Base-by-base conservation (phyloP, 1,284 basidiomycete species). In the Sanghuangporus sanghuang region DNA sequence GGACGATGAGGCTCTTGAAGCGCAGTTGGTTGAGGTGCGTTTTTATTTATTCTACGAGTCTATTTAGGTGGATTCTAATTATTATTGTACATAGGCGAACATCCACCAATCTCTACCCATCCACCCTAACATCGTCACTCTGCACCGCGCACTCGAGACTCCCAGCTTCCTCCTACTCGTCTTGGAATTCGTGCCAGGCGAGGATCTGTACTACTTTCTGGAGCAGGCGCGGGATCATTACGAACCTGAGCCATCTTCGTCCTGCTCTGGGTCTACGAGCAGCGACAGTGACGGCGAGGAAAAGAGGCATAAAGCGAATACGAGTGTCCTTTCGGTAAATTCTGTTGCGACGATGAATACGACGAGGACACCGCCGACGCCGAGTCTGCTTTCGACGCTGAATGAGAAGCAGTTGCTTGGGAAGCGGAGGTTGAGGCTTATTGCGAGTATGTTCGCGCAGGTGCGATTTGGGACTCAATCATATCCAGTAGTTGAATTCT, bases 181-280 rank as follows among this genome's bases (percentile, higher is more conserved):
- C 50, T 81, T 94, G 68, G 92, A 99, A 78, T 96, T 92, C 72
- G 97, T 98, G 69, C 96, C 95, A 7, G 97, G 96, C 61, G 93
- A 98, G 76, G 95, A 97, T 74, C 79, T 95, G 62, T 98, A 96
- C 76, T 99, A 95, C 79, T 99, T 98, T 84, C 85, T 99, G 61
- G 95, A 98, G 78, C 92, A 94, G 78, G 86, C 92, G 64, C 86
- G 91, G 71, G 93, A 95, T 74, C 90, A 93, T 73, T 89, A 89
- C 73, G 88, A 90, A 42, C 72, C 75, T 7, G 75, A 81, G 63
- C 76, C 80, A n/a, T 69, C 77, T 49, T 74, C 78, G 64, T 54
- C 53, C 36, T 27, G 53, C n/a, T 23, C 36, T 8, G 48, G 8
- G 48, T n/a, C 16, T 32, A 36, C 23, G 16, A 49, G 21, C 32